A percentile compares a stretch with the other conserved stretches of the same genome.
These are phyloP conservation scores for Calophaca sinica DNA, from an alignment of 306 rosid genomes.

Conservation along the genomic window DNA sequence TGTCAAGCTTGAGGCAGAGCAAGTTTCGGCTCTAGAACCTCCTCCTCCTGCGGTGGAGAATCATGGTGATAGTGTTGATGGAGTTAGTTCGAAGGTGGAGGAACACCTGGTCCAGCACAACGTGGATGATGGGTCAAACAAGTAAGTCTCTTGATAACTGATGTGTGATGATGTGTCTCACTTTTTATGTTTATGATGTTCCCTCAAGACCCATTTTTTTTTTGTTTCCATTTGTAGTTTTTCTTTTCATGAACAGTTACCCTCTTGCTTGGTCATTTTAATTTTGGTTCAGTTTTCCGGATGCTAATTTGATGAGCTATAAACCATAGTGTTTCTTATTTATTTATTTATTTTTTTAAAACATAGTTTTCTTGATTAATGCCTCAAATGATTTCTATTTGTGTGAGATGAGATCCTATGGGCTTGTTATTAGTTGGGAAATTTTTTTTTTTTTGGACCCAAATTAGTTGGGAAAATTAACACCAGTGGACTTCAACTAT, in stretches of 20 bases:
- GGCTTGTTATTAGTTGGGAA: constrained; percentile 2
- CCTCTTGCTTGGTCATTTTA: neutral
- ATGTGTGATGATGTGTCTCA: neutral
- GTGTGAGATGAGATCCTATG: neutral
- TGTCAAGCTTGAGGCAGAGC: constrained; percentile 45
- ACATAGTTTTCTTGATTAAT: neutral
- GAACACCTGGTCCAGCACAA: constrained; percentile 20
- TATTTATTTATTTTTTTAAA: neutral
- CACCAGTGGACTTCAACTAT: neutral
- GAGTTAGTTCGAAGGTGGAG: constrained; percentile 2
- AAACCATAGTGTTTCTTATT: neutral
- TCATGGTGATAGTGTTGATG: constrained; percentile 23
- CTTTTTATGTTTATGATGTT: constrained; percentile 27
- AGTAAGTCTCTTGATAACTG: constrained; percentile 33
- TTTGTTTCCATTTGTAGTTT: constrained; percentile 2
- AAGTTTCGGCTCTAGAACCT: constrained; percentile 38
- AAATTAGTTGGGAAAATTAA: neutral
- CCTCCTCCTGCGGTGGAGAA: constrained; percentile 31
- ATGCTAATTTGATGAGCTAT: neutral
- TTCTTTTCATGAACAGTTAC: neutral
- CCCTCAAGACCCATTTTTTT: neutral
- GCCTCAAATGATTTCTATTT: neutral
- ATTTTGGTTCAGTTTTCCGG: constrained; percentile 16
- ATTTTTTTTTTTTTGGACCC: too few relatives aligned
- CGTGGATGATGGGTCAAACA: constrained; percentile 37